Evolutionary conservation across 768 basidiomycete genomes (phyloP).

Genomic region (Suillus decipiens): DNA sequence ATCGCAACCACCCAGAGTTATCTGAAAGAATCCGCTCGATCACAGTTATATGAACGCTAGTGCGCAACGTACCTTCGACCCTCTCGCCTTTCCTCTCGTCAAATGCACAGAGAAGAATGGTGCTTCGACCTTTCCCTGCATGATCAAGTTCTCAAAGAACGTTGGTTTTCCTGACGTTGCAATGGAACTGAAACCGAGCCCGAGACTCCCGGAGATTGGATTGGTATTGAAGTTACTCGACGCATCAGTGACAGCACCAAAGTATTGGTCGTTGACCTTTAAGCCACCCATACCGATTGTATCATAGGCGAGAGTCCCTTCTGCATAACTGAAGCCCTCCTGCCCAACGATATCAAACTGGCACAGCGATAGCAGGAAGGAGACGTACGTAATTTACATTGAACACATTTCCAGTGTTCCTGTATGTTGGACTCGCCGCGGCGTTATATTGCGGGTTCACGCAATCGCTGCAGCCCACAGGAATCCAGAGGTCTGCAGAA

Average conservation of each 20-base stretch:
- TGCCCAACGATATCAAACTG: neutral
- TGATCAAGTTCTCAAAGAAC: slow-evolving; percentile 65
- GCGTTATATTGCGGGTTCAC: slow-evolving; percentile 40
- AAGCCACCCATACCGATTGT: slow-evolving; percentile 50
- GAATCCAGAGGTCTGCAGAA: slow-evolving; percentile 65
- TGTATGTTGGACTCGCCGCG: slow-evolving; percentile 44
- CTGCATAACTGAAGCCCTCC: slow-evolving; percentile 55
- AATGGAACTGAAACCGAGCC: slow-evolving; percentile 63
- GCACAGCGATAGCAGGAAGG: neutral
- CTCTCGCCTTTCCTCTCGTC: slow-evolving; percentile 38
- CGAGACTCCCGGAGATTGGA: slow-evolving; percentile 60
- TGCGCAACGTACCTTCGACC: slow-evolving; percentile 46
- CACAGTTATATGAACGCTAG: slow-evolving; percentile 7
- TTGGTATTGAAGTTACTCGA: slow-evolving; percentile 50
- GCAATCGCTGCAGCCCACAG: slow-evolving; percentile 42
- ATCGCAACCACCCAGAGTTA: slow-evolving; percentile 37
- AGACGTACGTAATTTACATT: slow-evolving; percentile 46
- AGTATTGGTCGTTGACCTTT: slow-evolving; percentile 48
- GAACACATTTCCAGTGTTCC: slow-evolving; percentile 33
- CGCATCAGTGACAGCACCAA: slow-evolving; percentile 51
- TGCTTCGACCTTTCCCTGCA: slow-evolving; percentile 37
- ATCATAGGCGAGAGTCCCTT: slow-evolving; percentile 52
- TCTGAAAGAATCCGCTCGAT: neutral
- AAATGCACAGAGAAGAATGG: slow-evolving; percentile 64
- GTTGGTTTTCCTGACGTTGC: slow-evolving; percentile 47